Percentiles rank a stretch among this genome's conserved stretches.
Evolutionary conservation across 2,329 filamentous ascomycete species (phyloP).

Genomic region (Hypoxylon sp.): DNA sequence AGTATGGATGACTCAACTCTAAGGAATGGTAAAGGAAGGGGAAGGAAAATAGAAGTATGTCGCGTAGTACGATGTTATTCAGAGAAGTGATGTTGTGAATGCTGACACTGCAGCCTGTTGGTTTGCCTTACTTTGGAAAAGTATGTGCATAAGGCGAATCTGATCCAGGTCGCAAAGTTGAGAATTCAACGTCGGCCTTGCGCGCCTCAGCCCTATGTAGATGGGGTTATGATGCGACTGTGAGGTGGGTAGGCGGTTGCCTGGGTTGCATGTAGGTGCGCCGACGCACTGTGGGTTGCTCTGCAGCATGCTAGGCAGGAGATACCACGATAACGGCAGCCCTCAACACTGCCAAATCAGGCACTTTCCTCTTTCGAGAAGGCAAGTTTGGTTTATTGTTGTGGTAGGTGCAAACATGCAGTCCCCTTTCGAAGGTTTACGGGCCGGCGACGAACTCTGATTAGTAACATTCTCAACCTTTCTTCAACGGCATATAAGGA

Average conservation of each 20-base stretch:
- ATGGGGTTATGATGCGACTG: background rate
- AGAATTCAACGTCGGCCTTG: background rate
- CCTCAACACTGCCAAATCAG: background rate
- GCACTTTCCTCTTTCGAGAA: background rate
- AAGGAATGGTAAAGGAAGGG: too few species aligned
- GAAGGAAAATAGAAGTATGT: background rate
- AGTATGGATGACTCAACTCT: too few species aligned
- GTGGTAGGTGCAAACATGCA: background rate
- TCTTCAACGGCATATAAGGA: background rate
- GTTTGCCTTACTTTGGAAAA: background rate
- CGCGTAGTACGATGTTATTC: background rate
- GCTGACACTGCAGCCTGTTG: background rate
- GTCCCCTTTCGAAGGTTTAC: background rate
- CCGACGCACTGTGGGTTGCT: background rate
- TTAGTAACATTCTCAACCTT: background rate
- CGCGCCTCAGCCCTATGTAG: slow-evolving; percentile 4
- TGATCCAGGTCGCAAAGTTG: background rate
- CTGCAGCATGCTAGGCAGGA: background rate
- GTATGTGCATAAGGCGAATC: background rate
- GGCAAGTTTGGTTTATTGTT: background rate
- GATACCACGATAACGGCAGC: background rate
- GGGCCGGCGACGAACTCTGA: background rate
- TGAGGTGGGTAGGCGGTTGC: background rate
- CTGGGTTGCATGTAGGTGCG: background rate
- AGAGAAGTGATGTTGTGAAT: background rate